Percentiles rank a stretch among this genome's conserved stretches.
Evolutionary conservation across 139 green algal species (phyloP).

Genomic region (Trebouxia sp.): DNA sequence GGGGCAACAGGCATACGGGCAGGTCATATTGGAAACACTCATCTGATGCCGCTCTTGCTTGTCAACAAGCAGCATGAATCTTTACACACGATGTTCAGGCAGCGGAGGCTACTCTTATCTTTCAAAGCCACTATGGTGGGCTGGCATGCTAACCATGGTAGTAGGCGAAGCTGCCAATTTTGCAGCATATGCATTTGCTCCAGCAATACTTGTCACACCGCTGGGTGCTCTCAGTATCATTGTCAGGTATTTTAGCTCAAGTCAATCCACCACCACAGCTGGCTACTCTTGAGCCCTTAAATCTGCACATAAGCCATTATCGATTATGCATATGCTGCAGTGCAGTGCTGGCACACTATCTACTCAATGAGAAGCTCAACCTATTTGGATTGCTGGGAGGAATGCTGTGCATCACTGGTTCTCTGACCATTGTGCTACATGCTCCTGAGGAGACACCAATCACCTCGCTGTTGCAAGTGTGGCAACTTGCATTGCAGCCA

Average conservation of each 20-base stretch:
- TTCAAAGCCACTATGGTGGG: conserved; percentile 94
- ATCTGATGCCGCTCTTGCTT: neutral
- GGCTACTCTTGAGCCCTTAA: neutral
- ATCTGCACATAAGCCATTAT: neutral
- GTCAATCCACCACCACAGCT: neutral
- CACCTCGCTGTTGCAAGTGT: conserved; percentile 81
- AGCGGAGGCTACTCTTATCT: conserved; percentile 94
- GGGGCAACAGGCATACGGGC: conserved; percentile 74
- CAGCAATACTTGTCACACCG: conserved; percentile 93
- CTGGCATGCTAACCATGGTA: conserved; percentile 90
- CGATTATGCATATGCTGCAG: conserved; percentile 45
- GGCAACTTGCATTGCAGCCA: conserved; percentile 82
- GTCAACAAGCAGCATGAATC: neutral
- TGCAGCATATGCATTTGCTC: conserved; percentile 96
- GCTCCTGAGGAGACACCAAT: conserved; percentile 83
- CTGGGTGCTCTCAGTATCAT: conserved; percentile 91
- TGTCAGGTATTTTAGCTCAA: conserved; percentile 62
- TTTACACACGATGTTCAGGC: conserved; percentile 66
- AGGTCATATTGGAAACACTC: conserved; percentile 59
- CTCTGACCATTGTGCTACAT: conserved; percentile 89
- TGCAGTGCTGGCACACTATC: conserved; percentile 88
- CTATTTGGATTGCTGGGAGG: conserved; percentile 93
- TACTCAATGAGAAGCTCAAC: conserved; percentile 93
- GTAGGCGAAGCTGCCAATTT: conserved; percentile 95
- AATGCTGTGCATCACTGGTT: conserved; percentile 90